A percentile compares a stretch with the other conserved stretches of the same genome.
phyloP scores from a whole-genome alignment of 352 stramenopile species.

The Aphanomyces cochlioides region DNA sequence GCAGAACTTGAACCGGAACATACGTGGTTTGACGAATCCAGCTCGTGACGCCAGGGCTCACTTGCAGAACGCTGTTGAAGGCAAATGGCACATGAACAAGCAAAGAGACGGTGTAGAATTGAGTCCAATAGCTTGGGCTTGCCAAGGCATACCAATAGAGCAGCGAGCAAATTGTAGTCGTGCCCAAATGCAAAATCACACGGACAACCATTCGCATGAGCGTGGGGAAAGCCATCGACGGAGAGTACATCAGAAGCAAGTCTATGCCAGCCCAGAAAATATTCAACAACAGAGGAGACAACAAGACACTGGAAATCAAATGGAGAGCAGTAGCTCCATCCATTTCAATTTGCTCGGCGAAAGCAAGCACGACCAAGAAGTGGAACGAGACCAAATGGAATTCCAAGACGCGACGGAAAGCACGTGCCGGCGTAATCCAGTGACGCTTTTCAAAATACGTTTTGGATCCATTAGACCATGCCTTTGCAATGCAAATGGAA shows the following conservation, averaged over 20 bases:
- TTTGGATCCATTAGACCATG: constrained; percentile 89
- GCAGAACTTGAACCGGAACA: constrained; percentile 57
- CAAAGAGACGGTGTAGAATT: constrained; percentile 54
- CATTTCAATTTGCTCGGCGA: constrained; percentile 90
- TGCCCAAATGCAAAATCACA: constrained; percentile 66
- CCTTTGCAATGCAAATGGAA: constrained; percentile 80
- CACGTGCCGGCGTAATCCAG: constrained; percentile 93
- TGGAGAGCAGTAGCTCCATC: constrained; percentile 39
- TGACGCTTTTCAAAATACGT: constrained; percentile 98
- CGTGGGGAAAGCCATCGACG: constrained; percentile 41
- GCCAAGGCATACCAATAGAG: constrained; percentile 82
- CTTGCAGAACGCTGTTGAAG: constrained; percentile 71
- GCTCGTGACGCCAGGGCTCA: constrained; percentile 72
- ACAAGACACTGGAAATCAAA: constrained; percentile 89
- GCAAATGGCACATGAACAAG: constrained; percentile 66
- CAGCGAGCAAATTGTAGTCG: constrained; percentile 59
- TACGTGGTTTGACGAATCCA: constrained; percentile 73
- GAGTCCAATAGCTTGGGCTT: constrained; percentile 56
- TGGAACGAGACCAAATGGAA: constrained; percentile 98
- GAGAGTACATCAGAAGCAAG: constrained; percentile 75
- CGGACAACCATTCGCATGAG: constrained; percentile 85
- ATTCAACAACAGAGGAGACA: constrained; percentile 85
- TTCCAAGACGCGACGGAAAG: constrained; percentile 94
- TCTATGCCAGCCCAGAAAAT: constrained; percentile 92
- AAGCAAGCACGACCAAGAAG: constrained; percentile 89